Percentiles rank a stretch among this genome's conserved stretches.
phyloP scores from a whole-genome alignment of 768 basidiomycete species.

The Leccinum broughii region DNA sequence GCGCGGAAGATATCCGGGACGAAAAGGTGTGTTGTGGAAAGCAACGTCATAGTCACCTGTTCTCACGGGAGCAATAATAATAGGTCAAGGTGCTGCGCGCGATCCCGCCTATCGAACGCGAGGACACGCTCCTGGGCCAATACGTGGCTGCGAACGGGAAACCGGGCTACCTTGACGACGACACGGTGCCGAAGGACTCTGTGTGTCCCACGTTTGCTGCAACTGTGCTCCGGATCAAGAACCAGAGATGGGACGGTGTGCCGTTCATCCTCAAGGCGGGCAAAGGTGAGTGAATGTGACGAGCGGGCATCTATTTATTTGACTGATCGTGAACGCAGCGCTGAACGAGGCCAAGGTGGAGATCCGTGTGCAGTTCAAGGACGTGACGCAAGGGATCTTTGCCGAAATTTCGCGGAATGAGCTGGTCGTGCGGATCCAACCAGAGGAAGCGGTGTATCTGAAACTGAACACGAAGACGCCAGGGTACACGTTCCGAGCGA shows the following conservation, averaged over 20 bases:
- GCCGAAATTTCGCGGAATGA: conserved; percentile 95
- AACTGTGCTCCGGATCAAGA: conserved; percentile 87
- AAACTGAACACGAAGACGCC: conserved; percentile 97
- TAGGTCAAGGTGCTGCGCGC: conserved; percentile 95
- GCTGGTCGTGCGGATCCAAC: conserved; percentile 96
- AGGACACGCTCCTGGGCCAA: conserved; percentile 90
- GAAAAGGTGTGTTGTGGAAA: conserved; percentile 71
- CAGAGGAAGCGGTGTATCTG: conserved; percentile 93
- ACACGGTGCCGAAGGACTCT: conserved; percentile 90
- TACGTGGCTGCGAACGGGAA: conserved; percentile 88
- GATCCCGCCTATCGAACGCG: conserved; percentile 76
- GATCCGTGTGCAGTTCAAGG: conserved; percentile 97
- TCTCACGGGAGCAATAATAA: conserved; percentile 16
- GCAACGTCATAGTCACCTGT: conserved; percentile 1
- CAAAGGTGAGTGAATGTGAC: conserved; percentile 65
- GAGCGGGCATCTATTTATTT: conserved; percentile 11
- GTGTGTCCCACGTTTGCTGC: conserved; percentile 95
- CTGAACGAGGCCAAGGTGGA: conserved; percentile 99
- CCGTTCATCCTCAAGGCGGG: conserved; percentile 98
- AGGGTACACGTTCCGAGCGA: conserved; percentile 83
- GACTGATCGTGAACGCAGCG: conserved; percentile 46
- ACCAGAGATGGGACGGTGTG: conserved; percentile 97
- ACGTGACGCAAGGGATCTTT: conserved; percentile 96
- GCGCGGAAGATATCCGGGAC: conserved; percentile 95
- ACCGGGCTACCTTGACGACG: conserved; percentile 99